phyloP scores from a whole-genome alignment of 2,329 filamentous ascomycete genomes.

The Raffaelea albimanens region DNA sequence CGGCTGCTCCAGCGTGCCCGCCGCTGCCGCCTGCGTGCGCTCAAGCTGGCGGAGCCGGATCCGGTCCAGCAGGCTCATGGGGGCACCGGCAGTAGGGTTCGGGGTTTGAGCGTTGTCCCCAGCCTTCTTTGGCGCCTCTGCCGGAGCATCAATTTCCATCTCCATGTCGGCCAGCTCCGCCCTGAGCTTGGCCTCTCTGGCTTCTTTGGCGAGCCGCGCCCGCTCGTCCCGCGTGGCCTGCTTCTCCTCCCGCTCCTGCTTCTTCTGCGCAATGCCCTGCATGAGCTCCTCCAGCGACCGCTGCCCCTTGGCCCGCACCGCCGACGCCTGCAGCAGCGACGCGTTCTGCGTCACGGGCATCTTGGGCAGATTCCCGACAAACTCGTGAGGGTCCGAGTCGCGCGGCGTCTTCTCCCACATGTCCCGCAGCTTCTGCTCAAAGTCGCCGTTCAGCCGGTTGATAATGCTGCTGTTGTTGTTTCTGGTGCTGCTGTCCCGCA shows the following conservation, averaged over 20 bases:
- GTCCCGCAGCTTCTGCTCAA: slow-evolving; percentile 39
- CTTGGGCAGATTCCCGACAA: slow-evolving; percentile 47
- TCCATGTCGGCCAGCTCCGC: slow-evolving; percentile 12
- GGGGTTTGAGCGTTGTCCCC: background rate
- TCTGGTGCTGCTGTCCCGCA: slow-evolving; percentile 26
- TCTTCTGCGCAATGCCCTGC: slow-evolving; percentile 44
- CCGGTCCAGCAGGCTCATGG: slow-evolving; percentile 65
- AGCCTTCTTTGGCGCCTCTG: background rate
- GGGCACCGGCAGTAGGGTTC: background rate
- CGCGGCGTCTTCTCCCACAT: slow-evolving; percentile 29
- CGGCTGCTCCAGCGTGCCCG: slow-evolving; percentile 27
- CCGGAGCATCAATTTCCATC: slow-evolving; percentile 7
- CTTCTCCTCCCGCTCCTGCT: slow-evolving; percentile 39
- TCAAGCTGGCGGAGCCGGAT: slow-evolving; percentile 61
- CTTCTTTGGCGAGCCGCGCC: slow-evolving; percentile 36
- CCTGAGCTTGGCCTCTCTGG: slow-evolving; percentile 14
- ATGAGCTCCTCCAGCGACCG: slow-evolving; percentile 61
- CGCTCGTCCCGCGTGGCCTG: slow-evolving; percentile 17
- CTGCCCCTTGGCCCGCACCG: slow-evolving; percentile 56
- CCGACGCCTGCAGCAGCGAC: slow-evolving; percentile 42
- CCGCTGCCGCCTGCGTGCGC: slow-evolving; percentile 27
- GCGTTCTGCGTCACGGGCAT: slow-evolving; percentile 41
- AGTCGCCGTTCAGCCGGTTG: slow-evolving; percentile 41
- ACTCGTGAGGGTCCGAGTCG: slow-evolving; percentile 28
- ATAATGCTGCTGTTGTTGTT: slow-evolving; percentile 32